Conservation (phyloP, 495 filamentous ascomycete genomes). For the Penicillium lividum region DNA sequence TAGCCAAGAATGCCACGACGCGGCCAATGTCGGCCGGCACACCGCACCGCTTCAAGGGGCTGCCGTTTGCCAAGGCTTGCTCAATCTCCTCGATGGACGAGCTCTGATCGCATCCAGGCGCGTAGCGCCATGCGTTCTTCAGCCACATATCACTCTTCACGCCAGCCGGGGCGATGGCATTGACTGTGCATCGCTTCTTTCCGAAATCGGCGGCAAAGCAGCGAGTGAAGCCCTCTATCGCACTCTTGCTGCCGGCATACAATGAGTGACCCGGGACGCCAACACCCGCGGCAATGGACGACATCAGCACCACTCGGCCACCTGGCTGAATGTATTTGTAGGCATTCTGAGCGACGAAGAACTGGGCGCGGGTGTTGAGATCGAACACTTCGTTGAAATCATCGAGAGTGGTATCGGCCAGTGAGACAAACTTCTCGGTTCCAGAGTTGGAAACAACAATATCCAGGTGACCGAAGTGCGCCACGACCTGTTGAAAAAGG, state of each 20-base stretch:
- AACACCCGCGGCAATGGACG: slow-evolving; percentile 54
- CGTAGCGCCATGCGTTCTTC: slow-evolving; percentile 66
- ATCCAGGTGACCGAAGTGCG: slow-evolving; percentile 68
- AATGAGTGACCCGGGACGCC: slow-evolving; percentile 72
- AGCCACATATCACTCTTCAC: slow-evolving; percentile 81
- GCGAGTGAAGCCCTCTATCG: slow-evolving; percentile 77
- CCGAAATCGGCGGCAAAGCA: slow-evolving; percentile 75
- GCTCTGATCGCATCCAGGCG: slow-evolving; percentile 47
- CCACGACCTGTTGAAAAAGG: slow-evolving; percentile 64
- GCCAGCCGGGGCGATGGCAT: slow-evolving; percentile 73
- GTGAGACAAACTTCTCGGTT: slow-evolving; percentile 45
- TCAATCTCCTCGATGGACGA: slow-evolving; percentile 46
- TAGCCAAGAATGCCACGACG: slow-evolving; percentile 56
- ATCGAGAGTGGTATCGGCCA: slow-evolving; percentile 70
- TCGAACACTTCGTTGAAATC: slow-evolving; percentile 77
- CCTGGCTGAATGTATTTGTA: slow-evolving; percentile 65
- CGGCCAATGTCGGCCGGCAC: slow-evolving; percentile 59
- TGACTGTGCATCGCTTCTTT: slow-evolving; percentile 71
- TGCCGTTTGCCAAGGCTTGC: slow-evolving; percentile 37
- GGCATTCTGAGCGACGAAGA: slow-evolving; percentile 80
- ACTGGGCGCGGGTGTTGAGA: slow-evolving; percentile 76
- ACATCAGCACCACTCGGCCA: slow-evolving; percentile 64
- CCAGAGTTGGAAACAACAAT: slow-evolving; percentile 69
- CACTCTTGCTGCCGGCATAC: slow-evolving; percentile 76
- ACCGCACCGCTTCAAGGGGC: slow-evolving; percentile 55